Base-by-base conservation (phyloP, 805 yeast species). In the Sugiyamaella qingdaonensis region DNA sequence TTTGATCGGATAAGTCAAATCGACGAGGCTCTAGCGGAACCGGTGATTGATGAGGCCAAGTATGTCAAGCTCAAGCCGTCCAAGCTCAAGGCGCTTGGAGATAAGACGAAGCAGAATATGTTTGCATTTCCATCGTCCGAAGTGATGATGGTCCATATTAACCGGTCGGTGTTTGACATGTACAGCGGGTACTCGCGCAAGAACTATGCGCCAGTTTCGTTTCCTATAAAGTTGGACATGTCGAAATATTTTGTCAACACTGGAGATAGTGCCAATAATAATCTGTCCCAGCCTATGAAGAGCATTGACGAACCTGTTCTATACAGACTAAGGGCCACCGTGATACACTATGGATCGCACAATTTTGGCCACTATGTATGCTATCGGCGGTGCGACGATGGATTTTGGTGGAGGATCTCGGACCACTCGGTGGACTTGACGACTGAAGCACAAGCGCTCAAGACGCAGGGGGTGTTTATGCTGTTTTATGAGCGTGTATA, bases 311-410 rank as follows among this genome's bases (percentile, higher is more conserved):
- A 41, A 8, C 27, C 36, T 19, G 27, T 53, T 65, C 70, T 54
- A 77, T 92, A 92, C 67, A 77, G 82, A 37, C 75, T 92, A 56
- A 87, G 87, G 64, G 88, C 97, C 0, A 94, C 88, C 1, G 87
- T 92, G 44, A 84, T 92, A 0, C 99, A 92, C 68, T 91, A 85
- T 67, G 99, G 99, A 47, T 86, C 96, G 0, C 97, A 94, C 62
- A 90, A 92, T 62, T 94, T 89, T 66, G 99, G 99, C n/a, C 99
- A 92, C 68, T 92, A 92, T 66, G 87, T 92, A 56, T 89, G 95
- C 41, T 92, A 80, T 71, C 81, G 97, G 64, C 85, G 82, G 63
- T 49, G 59, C 36, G 78, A 73, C 54, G 79, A 95, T 59, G 94
- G 91, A 1, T 77, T 82, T 10, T 92, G 99, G 99, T 91, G 97